These are phyloP conservation scores for Begonia peltatifolia DNA, from an alignment of 306 rosid species.

Conservation along the genomic window DNA sequence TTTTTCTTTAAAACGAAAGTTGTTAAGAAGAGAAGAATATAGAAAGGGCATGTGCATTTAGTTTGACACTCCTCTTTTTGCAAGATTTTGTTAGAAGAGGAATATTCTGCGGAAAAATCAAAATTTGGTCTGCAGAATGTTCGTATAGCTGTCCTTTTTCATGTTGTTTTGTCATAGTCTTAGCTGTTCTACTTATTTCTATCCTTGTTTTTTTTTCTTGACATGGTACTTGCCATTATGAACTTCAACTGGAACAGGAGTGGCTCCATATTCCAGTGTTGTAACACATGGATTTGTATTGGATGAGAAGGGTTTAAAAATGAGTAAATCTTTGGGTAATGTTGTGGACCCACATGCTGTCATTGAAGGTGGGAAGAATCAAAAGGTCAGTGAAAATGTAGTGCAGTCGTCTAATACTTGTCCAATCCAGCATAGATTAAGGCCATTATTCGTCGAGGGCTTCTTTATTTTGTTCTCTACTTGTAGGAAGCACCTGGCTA, in stretches of 20 bases:
- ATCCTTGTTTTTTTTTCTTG: not conserved
- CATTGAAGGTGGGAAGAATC: constrained; percentile 94
- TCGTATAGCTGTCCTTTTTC: too few relatives aligned
- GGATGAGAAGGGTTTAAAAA: constrained; percentile 96
- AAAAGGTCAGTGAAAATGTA: constrained; percentile 40
- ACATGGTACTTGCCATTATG: constrained; percentile 11
- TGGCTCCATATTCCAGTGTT: constrained; percentile 87
- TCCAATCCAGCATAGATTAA: constrained; percentile 2
- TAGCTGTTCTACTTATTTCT: too few relatives aligned
- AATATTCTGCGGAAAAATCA: too few relatives aligned
- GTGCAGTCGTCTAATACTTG: constrained; percentile 8
- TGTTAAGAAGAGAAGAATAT: too few relatives aligned
- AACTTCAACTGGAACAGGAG: constrained; percentile 45
- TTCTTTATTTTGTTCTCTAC: constrained; percentile 7
- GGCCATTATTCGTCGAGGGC: too few relatives aligned
- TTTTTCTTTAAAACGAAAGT: too few relatives aligned
- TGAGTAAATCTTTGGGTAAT: constrained; percentile 99
- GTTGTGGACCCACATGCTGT: constrained; percentile 77
- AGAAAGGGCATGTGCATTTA: too few relatives aligned
- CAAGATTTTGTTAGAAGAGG: too few relatives aligned
- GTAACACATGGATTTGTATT: constrained; percentile 91
- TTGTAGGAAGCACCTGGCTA: constrained; percentile 84
- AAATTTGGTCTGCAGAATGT: too few relatives aligned
- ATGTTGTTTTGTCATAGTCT: too few relatives aligned
- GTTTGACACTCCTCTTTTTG: too few relatives aligned